Base-by-base conservation (phyloP, 2,329 filamentous ascomycete genomes). In the Ophiosphaerella herpotricha region DNA sequence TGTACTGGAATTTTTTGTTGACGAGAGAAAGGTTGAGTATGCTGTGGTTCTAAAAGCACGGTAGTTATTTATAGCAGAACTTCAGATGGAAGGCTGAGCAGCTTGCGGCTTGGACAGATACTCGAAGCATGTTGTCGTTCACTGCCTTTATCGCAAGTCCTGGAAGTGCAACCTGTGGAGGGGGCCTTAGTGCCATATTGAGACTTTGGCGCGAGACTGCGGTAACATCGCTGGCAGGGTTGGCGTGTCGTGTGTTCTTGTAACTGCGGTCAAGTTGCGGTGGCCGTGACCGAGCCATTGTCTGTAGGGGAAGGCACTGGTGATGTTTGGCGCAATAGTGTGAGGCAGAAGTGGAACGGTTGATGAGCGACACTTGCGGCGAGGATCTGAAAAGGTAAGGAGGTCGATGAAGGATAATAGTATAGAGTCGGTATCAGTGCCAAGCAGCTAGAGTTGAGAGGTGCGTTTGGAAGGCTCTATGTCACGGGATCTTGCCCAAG, bases 21-120 rank as follows among this genome's bases (percentile, higher is more conserved):
- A 50, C 57, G 6, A 47, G 40, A n/a, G 57, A 46, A 7, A 67
- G 46, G 3, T 46, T 44, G 11, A 46, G 32, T 6, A 56, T 48
- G 0, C 39, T 21, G 31, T 16, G 8, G 35, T 43, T 2, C 42
- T 45, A 26, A 39, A 4, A 57, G 35, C 1, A 51, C 31, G 11
- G 36, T 45, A 12, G 50, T 53, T 39, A 59, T 42, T 12, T 45
- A 33, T 12, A 53, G 43, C 14, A 59, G 35, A 23, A 61, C n/a
- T 32, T 59, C 55, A 18, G 37, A 34, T 21, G 58, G 58, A 12
- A 59, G 43, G 8, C 36, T 12, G 5, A 52, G 32, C 13, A 59
- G 33, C 18, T 40, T 29, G 26, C 11, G 14, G 39, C 9, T 1
- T 12, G 12, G 39, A 31, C 14, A 44, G 23, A 3, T 14, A 9